phyloP scores from a whole-genome alignment of 306 rosid genomes.

The Glycine latifolia region DNA sequence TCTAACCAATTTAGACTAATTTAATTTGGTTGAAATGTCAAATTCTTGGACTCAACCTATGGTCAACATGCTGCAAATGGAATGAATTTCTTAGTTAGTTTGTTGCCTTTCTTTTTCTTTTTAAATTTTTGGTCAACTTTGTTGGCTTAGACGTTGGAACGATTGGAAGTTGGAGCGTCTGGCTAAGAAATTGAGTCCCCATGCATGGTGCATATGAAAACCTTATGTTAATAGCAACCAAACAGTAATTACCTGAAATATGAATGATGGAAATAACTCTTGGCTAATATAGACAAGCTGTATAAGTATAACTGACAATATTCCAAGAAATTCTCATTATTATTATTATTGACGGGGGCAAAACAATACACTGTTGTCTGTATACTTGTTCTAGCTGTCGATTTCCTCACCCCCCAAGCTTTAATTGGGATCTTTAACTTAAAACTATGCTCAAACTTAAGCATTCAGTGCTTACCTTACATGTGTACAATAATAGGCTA shows the following conservation, averaged over 20 bases:
- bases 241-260: background rate
- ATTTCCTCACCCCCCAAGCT: constrained; percentile 3
- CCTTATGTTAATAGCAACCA: background rate
- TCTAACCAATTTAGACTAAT: too few species aligned
- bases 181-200: background rate
- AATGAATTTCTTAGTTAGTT: background rate
- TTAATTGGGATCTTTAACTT: background rate
- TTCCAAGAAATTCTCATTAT: constrained; percentile 9
- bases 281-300: too few species aligned
- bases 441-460: constrained; percentile 29
- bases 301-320: background rate
- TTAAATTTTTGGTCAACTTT: background rate
- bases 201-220: background rate
- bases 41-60: too few species aligned
- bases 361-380: background rate
- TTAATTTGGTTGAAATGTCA: too few species aligned
- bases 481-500: background rate
- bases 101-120: background rate
- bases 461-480: background rate
- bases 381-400: background rate
- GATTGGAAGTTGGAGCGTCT: too few species aligned
- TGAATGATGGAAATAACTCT: background rate
- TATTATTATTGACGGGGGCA: background rate
- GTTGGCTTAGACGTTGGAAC: too few species aligned
- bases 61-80: background rate